phyloP scores from a whole-genome alignment of 192 early-diverging fungal genomes.

The Piromyces sp. region DNA sequence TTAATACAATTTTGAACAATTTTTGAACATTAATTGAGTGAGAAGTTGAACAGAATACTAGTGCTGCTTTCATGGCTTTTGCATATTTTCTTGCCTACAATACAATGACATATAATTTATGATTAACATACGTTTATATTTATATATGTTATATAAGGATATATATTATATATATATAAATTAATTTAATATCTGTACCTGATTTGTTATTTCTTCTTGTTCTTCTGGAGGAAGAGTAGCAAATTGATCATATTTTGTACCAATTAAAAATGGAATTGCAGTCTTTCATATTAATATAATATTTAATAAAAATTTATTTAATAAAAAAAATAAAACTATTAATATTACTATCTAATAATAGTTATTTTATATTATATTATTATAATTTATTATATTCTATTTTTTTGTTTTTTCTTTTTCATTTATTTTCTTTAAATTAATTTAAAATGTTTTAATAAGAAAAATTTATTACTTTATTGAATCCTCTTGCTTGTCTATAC shows the following conservation, averaged over 20 bases:
- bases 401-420: no score
- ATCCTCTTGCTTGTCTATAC: conserved; percentile 87
- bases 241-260: conserved; percentile 94
- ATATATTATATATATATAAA: no score
- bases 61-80: conserved; percentile 81
- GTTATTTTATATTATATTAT: no score
- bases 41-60: conserved; percentile 86
- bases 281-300: no score
- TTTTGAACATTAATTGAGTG: conserved; percentile 92
- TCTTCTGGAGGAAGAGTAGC: conserved; percentile 66
- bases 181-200: conserved; percentile 31
- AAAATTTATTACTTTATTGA: conserved; percentile 56
- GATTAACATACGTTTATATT: no score
- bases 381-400: no score
- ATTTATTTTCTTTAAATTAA: neutral
- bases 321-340: no score
- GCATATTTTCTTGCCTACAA: conserved; percentile 69
- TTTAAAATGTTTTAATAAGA: neutral
- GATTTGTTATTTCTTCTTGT: conserved; percentile 81
- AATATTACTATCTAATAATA: no score
- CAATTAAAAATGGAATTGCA: conserved; percentile 84
- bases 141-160: no score
- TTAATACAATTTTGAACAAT: conserved; percentile 89
- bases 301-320: no score
- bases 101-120: no score